Conservation (phyloP, 2,329 filamentous ascomycete genomes). For the Aspergillus piperis region DNA sequence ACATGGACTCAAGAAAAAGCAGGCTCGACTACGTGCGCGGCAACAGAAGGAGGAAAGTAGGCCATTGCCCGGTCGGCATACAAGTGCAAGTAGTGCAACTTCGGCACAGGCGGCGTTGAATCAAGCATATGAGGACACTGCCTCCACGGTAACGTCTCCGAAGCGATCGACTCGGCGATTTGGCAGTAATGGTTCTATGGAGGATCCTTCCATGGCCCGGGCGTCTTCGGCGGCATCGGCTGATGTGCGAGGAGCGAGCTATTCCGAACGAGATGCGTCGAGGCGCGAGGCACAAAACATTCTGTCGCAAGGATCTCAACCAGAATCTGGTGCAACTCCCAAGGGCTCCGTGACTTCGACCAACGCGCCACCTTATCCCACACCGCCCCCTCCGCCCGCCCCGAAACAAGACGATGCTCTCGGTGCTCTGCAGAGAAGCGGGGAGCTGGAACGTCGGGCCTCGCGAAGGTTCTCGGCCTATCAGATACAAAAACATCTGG, state of each 20-base stretch:
- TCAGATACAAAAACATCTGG: constrained; percentile 92
- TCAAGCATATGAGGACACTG: constrained; percentile 46
- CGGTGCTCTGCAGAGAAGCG: constrained; percentile 85
- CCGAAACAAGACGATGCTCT: constrained; percentile 87
- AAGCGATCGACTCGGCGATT: constrained; percentile 39
- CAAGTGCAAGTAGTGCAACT: constrained; percentile 50
- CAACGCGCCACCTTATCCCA: constrained; percentile 53
- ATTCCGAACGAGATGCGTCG: constrained; percentile 43
- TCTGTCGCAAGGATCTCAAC: constrained; percentile 65
- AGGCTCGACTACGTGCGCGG: constrained; percentile 74
- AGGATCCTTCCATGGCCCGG: constrained; percentile 35
- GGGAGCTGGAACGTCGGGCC: constrained; percentile 86
- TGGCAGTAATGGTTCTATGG: constrained; percentile 42
- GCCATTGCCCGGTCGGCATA: constrained; percentile 41
- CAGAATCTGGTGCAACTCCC: constrained; percentile 55
- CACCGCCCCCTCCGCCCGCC: constrained; percentile 74
- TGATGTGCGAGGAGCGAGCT: constrained; percentile 33
- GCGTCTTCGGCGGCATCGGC: constrained; percentile 31
- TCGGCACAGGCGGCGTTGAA: constrained; percentile 48
- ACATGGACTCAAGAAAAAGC: constrained; percentile 94
- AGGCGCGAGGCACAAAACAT: constrained; percentile 42
- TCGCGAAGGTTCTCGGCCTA: constrained; percentile 94
- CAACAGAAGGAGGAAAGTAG: constrained; percentile 53
- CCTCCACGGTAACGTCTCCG: constrained; percentile 34
- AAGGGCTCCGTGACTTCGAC: constrained; percentile 32